Conservation (phyloP, 2,329 filamentous ascomycete species). For the Colletotrichum limetticola region DNA sequence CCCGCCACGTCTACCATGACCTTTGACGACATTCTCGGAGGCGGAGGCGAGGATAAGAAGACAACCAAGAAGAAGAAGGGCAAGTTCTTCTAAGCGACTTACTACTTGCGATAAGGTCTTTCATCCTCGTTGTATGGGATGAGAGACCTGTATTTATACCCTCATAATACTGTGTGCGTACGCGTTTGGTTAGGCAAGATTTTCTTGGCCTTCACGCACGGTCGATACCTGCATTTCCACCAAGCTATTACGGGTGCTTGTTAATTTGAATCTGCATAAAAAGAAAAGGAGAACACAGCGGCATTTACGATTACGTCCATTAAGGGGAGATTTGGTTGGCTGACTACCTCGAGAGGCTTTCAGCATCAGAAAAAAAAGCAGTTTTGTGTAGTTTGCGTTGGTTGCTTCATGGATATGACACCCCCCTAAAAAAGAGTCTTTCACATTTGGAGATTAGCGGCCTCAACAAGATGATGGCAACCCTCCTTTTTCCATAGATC, state of each 20-base stretch:
- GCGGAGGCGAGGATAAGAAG: constrained; percentile 44
- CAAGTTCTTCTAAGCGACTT: constrained; percentile 48
- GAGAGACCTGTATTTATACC: constrained; percentile 29
- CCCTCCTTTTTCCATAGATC: background rate
- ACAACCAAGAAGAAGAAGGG: constrained; percentile 51
- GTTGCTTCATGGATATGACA: background rate
- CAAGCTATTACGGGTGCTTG: background rate
- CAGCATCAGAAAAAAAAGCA: background rate
- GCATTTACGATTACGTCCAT: background rate
- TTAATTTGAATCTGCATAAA: constrained; percentile 6
- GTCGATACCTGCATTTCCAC: background rate
- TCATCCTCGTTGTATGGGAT: background rate
- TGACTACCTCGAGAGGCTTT: background rate
- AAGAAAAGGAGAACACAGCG: background rate
- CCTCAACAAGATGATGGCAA: background rate
- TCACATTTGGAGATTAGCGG: background rate
- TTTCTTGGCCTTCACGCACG: background rate
- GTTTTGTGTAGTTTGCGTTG: background rate
- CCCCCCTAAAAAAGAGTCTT: background rate
- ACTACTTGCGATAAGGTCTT: background rate
- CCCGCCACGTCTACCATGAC: constrained; percentile 48
- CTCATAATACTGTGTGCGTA: constrained; percentile 11
- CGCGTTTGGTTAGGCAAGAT: constrained; percentile 3
- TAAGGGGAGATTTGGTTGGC: background rate
- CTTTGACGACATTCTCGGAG: constrained; percentile 60